Base-by-base conservation (phyloP, 805 yeast genomes). In the Kodamaea kakaduensis region DNA sequence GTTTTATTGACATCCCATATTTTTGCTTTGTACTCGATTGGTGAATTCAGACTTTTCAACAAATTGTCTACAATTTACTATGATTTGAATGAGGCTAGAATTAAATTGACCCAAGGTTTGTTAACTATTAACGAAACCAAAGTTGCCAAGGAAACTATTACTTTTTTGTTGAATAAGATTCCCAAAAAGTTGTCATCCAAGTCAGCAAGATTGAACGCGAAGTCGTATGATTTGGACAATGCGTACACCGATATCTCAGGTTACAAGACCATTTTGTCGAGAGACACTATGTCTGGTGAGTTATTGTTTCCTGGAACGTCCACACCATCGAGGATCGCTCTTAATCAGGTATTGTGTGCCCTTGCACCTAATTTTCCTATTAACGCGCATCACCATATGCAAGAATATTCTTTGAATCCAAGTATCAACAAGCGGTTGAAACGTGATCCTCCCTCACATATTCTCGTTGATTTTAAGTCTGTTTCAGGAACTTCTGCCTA, bases 381-480 rank as follows among this genome's bases (percentile, higher is more conserved):
- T 38, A 56, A 64, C 41, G 61, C 63, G 17, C 68, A 63, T 40
- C 34, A 42, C 26, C 44, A 51, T 29, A 41, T 37, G n/a, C 38
- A 42, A 4, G 54, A 56, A 13, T 64, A 43, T 40, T 52, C 64
- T 2, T 53, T 75, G 37, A 56, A 54, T n/a, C 78, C 84, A 2
- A 55, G 59, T 10, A 61, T 65, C 18, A 68, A 71, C 46, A 56
- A 62, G 25, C 68, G 69, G 40, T 76, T 78, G 45, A 58, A 59
- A 28, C 67, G 68, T 22, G 71, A 71, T 4, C 68, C 75, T 3
- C 77, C 82, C 2, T 69, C 80, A 3, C 88, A 84, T 53, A 75
- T 86, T 37, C 57, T 85, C 54, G 85, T 84, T 29, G 93, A 84
- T 54, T 81, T 85, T 56, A 79, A 80, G 51, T 73, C 84, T 25